phyloP scores from a whole-genome alignment of 2,329 filamentous ascomycete genomes.

The Exophiala aquamarina region DNA sequence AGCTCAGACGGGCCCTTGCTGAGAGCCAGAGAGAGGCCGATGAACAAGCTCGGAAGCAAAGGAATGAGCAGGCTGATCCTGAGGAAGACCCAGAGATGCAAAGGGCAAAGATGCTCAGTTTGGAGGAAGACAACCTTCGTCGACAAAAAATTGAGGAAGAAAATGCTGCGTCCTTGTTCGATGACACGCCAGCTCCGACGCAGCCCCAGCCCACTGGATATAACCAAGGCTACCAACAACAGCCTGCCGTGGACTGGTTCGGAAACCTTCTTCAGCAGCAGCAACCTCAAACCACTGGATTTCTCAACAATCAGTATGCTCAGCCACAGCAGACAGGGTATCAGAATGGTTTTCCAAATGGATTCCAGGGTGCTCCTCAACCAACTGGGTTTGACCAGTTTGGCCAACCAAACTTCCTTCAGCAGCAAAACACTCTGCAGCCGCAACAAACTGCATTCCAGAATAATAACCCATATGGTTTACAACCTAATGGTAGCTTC shows the following conservation, averaged over 20 bases:
- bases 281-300: conserved; percentile 67
- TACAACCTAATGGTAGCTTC: conserved; percentile 39
- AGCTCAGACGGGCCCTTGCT: conserved; percentile 61
- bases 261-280: conserved; percentile 88
- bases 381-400: conserved; percentile 37
- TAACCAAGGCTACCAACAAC: conserved; percentile 97
- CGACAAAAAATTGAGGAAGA: conserved; percentile 82
- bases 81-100: conserved; percentile 89
- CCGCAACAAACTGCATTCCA: conserved; percentile 62
- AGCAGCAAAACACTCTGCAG: conserved; percentile 54
- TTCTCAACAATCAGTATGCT: conserved; percentile 66
- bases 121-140: conserved; percentile 83
- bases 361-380: conserved; percentile 69
- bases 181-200: conserved; percentile 65
- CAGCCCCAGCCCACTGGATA: conserved; percentile 82
- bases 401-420: conserved; percentile 45
- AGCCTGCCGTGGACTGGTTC: conserved; percentile 93
- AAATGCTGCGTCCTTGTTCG: conserved; percentile 85
- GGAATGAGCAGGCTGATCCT: conserved; percentile 46
- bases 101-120: conserved; percentile 92
- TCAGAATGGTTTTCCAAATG: conserved; percentile 68
- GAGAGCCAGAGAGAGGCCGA: conserved; percentile 94
- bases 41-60: conserved; percentile 72
- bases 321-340: conserved; percentile 67
- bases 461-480: conserved; percentile 60